Evolutionary conservation across 371 early-diverging fungal genomes (phyloP), one percentile per base, ranked within the genome.

Genomic region (Circinella minor): DNA sequence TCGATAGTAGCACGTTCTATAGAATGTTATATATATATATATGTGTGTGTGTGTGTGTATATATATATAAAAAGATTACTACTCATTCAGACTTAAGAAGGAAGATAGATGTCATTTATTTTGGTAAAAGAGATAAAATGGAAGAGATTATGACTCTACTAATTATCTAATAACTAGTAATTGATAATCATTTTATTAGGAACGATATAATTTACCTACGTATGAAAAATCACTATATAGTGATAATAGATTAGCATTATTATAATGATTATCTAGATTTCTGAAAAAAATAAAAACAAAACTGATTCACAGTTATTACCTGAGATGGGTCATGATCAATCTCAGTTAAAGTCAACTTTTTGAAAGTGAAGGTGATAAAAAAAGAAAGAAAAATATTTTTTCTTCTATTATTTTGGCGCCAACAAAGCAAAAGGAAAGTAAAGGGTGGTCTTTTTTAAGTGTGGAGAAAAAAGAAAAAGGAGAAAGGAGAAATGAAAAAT

Each of bases 171-270:
- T 15, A 39, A 63, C 15, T 27, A 27, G 2, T 27, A 2, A 27
- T 27, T 27, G 27, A 27, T 27, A 27, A 55, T 15, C 7, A 39
- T 20, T n/a, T 27, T 27, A 46, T 38, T 17, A 34, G 37, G n/a
- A 17, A 20, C 10, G 17, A 36, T 38, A n/a, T 8, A 39, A 55
- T 13, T 64, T 82, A 78, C 82, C 74, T 38, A 82, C 63, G 68
- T 80, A 82, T 36, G 82, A 80, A 57, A 80, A 80, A 74, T 82
- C 82, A 74, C 82, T 82, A 27, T 17, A 51, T 11, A 38, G 54
- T 37, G 20, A 27, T 13, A 37, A 46, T 55, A 54, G 55, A 18
- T 47, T 9, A 66, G 57, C 36, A 14, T 13, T n/a, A 5, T 51
- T 4, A 13, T 51, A 14, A n/a, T n/a, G 15, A 8, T 14, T 4